phyloP scores from a whole-genome alignment of 2,329 filamentous ascomycete species.

The Fusarium sp. region DNA sequence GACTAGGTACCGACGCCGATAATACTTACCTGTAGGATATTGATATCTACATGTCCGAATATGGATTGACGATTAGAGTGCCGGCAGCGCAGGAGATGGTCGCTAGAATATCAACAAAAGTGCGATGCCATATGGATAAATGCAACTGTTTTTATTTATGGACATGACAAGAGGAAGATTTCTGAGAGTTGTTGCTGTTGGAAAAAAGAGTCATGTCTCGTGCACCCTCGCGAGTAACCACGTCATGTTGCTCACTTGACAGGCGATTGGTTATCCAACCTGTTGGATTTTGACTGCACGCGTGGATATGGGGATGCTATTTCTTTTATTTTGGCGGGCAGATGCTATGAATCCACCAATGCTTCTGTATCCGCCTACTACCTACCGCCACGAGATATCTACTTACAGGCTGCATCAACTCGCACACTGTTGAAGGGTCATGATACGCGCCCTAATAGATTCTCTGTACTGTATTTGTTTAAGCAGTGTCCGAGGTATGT shows the following conservation, averaged over 20 bases:
- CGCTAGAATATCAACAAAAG: not conserved
- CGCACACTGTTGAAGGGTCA: not conserved
- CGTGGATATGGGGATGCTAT: slow-evolving; percentile 1
- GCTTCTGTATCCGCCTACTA: not conserved
- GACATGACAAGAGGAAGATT: not conserved
- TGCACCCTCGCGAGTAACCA: slow-evolving; percentile 36
- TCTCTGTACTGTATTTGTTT: not conserved
- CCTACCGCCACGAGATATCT: slow-evolving; percentile 6
- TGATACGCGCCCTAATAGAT: not conserved
- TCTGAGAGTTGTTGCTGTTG: slow-evolving; percentile 18
- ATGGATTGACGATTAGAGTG: not conserved
- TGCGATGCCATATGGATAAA: not conserved
- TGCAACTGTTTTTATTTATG: not conserved
- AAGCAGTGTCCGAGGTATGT: not conserved
- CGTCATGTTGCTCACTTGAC: slow-evolving; percentile 10
- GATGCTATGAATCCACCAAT: slow-evolving; percentile 2
- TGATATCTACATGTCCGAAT: not conserved
- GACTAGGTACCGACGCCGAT: not conserved
- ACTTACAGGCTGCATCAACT: not conserved
- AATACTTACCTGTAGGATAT: not conserved
- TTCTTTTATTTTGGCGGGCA: not conserved
- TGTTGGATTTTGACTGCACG: not conserved
- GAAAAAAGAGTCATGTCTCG: slow-evolving; percentile 11
- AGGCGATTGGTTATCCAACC: not conserved
- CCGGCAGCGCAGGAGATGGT: not conserved